These are phyloP conservation scores for Pseudocercospora musae DNA, from an alignment of 2,329 filamentous ascomycete species.

Conservation along the genomic window DNA sequence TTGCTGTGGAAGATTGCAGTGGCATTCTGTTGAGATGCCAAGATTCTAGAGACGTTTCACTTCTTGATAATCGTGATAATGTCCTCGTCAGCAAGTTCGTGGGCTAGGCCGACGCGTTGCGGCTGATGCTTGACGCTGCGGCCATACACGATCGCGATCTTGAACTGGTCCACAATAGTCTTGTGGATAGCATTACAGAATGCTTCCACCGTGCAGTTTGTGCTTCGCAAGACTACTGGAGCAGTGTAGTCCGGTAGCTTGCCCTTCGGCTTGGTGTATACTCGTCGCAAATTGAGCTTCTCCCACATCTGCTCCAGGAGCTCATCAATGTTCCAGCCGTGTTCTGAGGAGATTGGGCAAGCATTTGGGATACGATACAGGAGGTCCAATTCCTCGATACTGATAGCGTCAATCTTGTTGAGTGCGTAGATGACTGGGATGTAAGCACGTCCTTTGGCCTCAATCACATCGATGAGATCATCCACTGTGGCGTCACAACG, in stretches of 20 bases:
- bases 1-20: not conserved
- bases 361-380: slow-evolving; percentile 96
- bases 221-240: slow-evolving; percentile 82
- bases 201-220: slow-evolving; percentile 86
- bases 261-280: slow-evolving; percentile 98
- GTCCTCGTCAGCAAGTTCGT: slow-evolving; percentile 94
- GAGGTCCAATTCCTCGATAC: slow-evolving; percentile 93
- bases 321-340: slow-evolving; percentile 96
- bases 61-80: slow-evolving; percentile 56
- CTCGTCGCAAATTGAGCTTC: slow-evolving; percentile 81
- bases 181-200: slow-evolving; percentile 98
- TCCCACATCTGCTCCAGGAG: slow-evolving; percentile 98
- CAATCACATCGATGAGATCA: slow-evolving; percentile 91
- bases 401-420: slow-evolving; percentile 98
- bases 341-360: slow-evolving; percentile 92
- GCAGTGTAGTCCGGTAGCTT: slow-evolving; percentile 86
- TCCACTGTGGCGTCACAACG: slow-evolving; percentile 97
- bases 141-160: slow-evolving; percentile 91
- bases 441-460: slow-evolving; percentile 91
- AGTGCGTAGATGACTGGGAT: slow-evolving; percentile 98
- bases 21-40: not conserved
- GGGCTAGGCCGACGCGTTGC: slow-evolving; percentile 84
- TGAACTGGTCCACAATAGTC: slow-evolving; percentile 93
- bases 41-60: slow-evolving; percentile 12
- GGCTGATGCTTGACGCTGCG: slow-evolving; percentile 98